A percentile compares a stretch with the other conserved stretches of the same genome.
These are phyloP conservation scores for Serendipita vermifera DNA, from an alignment of 768 basidiomycete genomes.

Conservation along the genomic window DNA sequence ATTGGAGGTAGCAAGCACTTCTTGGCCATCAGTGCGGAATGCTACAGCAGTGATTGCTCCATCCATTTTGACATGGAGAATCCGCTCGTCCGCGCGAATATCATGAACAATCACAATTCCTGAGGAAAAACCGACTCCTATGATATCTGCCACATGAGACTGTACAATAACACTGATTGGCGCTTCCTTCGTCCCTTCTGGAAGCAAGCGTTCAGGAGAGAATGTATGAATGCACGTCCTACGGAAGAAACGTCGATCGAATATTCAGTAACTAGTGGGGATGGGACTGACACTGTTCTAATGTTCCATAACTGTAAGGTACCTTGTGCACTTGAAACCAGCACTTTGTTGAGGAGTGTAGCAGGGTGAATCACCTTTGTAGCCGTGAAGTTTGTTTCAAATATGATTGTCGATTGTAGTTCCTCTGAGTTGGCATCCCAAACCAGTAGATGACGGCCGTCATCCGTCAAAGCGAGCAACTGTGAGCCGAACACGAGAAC, in stretches of 20 bases:
- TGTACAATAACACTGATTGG: conserved; percentile 73
- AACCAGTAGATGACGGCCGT: conserved; percentile 58
- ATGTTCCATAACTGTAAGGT: conserved; percentile 90
- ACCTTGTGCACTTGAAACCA: conserved; percentile 73
- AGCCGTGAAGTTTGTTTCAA: conserved; percentile 78
- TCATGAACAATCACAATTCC: conserved; percentile 86
- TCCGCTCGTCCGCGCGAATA: conserved; percentile 73
- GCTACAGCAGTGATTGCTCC: conserved; percentile 61
- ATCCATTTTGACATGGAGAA: conserved; percentile 85
- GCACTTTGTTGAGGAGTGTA: conserved; percentile 91
- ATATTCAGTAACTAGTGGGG: not conserved
- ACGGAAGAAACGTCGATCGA: no score
- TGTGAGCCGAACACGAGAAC: conserved; percentile 72
- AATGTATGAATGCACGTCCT: conserved; percentile 82
- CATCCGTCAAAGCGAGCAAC: conserved; percentile 65
- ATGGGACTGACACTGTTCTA: conserved; percentile 49
- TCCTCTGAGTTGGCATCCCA: conserved; percentile 59
- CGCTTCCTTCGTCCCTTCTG: conserved; percentile 21
- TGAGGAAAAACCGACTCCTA: conserved; percentile 82
- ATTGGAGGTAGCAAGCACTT: conserved; percentile 77
- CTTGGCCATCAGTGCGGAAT: conserved; percentile 82
- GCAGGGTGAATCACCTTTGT: conserved; percentile 79
- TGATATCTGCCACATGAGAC: conserved; percentile 90
- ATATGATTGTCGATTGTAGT: conserved; percentile 54
- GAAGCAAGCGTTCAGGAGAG: conserved; percentile 38